phyloP scores from a whole-genome alignment of 176 grass and related monocot species.

The Rhynchospora tenuis region DNA sequence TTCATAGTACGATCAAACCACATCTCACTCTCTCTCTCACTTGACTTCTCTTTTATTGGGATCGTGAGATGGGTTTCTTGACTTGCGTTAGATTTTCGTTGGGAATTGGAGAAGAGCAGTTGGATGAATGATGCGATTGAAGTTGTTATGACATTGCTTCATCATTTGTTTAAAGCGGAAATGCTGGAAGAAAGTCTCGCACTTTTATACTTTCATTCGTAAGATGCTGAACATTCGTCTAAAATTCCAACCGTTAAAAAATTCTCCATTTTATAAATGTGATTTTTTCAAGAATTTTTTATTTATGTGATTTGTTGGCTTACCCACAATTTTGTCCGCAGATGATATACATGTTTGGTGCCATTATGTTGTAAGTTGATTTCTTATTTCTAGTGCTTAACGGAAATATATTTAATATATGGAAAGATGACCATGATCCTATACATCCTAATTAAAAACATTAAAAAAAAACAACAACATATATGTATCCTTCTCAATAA shows the following conservation, averaged over 20 bases:
- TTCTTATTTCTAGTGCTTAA: background rate
- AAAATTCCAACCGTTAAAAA: conserved; percentile 14
- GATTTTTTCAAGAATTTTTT: conserved; percentile 26
- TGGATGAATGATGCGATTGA: conserved; percentile 22
- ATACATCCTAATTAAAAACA: background rate
- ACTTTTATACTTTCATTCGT: background rate
- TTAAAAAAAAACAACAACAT: background rate
- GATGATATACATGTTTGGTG: background rate
- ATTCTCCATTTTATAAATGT: conserved; percentile 24
- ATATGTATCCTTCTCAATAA: too few species aligned
- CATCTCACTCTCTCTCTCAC: background rate
- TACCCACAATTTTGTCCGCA: background rate
- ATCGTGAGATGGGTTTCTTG: conserved; percentile 10
- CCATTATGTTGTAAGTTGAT: background rate
- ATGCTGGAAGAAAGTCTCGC: background rate
- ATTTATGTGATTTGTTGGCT: conserved; percentile 11
- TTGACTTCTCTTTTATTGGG: conserved; percentile 17
- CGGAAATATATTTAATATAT: background rate
- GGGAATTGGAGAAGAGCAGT: conserved; percentile 29
- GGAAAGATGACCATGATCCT: too few species aligned
- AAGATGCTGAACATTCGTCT: background rate
- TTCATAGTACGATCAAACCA: conserved; percentile 20
- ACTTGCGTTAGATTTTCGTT: conserved; percentile 23
- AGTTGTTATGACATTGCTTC: conserved; percentile 12
- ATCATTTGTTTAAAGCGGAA: background rate